phyloP scores from a whole-genome alignment of 2,329 filamentous ascomycete species.

The Alternaria ethzedia region DNA sequence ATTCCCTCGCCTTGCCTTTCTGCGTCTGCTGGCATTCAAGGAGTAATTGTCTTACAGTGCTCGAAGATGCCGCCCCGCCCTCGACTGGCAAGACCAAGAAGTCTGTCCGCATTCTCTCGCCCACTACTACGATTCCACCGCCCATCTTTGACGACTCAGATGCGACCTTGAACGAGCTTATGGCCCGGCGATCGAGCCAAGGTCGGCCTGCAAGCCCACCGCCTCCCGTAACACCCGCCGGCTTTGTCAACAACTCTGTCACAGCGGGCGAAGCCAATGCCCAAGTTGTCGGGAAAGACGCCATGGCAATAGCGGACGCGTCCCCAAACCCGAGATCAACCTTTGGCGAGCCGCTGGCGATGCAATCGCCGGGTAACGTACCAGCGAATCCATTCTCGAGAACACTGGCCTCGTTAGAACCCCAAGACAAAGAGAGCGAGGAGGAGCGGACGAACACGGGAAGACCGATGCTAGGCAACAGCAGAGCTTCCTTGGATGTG shows the following conservation, averaged over 20 bases:
- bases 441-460: conserved; percentile 38
- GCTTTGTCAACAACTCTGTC: conserved; percentile 26
- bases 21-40: conserved; percentile 27
- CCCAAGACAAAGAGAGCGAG: conserved; percentile 28
- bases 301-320: conserved; percentile 29
- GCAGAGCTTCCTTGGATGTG: conserved; percentile 68
- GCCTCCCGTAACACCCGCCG: conserved; percentile 21
- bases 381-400: conserved; percentile 48
- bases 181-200: conserved; percentile 22
- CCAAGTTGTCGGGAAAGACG: conserved; percentile 28
- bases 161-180: conserved; percentile 20
- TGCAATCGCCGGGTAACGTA: conserved; percentile 25
- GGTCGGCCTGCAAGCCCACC: conserved; percentile 24
- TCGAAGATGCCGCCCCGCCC: conserved; percentile 28
- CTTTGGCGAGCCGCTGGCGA: conserved; percentile 13
- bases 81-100: conserved; percentile 60
- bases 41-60: conserved; percentile 46
- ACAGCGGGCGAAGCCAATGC: conserved; percentile 17
- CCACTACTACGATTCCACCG: conserved; percentile 45
- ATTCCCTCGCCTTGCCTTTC: conserved; percentile 35
- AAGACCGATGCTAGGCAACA: conserved; percentile 28
- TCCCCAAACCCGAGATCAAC: conserved; percentile 31
- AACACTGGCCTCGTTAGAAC: conserved; percentile 49
- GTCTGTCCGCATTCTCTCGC: conserved; percentile 61
- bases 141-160: conserved; percentile 36